These are phyloP conservation scores for Seminavis robusta DNA, from an alignment of 108 stramenopile species.

Conservation along the genomic window DNA sequence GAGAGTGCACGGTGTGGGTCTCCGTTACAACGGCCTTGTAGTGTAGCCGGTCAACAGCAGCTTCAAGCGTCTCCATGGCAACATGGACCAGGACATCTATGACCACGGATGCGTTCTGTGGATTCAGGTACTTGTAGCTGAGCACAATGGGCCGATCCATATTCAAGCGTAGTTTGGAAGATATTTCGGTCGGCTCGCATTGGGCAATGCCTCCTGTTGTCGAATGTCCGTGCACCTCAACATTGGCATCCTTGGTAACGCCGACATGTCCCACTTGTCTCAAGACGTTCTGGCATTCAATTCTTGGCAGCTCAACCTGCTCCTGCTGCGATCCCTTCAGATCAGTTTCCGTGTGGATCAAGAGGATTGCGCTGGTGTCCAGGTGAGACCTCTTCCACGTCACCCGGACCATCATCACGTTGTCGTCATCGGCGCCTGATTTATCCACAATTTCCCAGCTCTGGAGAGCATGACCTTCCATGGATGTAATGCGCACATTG, in stretches of 20 bases:
- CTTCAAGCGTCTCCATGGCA: constrained; percentile 11
- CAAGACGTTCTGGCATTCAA: constrained; percentile 2
- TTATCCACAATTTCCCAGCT: neutral
- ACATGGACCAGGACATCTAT: neutral
- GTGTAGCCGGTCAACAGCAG: constrained; percentile 8
- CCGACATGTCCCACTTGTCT: constrained; percentile 8
- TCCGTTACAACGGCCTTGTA: constrained; percentile 12
- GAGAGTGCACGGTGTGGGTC: constrained; percentile 6
- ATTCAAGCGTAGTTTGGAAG: constrained; percentile 8
- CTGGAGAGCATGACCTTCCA: neutral
- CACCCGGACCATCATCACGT: neutral
- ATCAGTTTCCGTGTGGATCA: constrained; percentile 1
- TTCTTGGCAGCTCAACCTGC: constrained; percentile 1
- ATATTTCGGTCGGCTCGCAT: neutral
- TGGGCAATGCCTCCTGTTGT: neutral
- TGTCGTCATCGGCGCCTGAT: neutral
- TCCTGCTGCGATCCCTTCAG: neutral
- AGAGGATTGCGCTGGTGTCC: neutral
- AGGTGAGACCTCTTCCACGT: constrained; percentile 1
- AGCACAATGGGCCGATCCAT: constrained; percentile 15
- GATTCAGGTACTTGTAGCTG: constrained; percentile 11
- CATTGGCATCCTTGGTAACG: constrained; percentile 12
- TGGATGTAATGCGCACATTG: neutral
- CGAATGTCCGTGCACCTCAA: constrained; percentile 8
- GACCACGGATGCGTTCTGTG: neutral